These are phyloP conservation scores for Alopecurus myosuroides DNA, from an alignment of 176 grass and related monocot genomes.

Conservation along the genomic window DNA sequence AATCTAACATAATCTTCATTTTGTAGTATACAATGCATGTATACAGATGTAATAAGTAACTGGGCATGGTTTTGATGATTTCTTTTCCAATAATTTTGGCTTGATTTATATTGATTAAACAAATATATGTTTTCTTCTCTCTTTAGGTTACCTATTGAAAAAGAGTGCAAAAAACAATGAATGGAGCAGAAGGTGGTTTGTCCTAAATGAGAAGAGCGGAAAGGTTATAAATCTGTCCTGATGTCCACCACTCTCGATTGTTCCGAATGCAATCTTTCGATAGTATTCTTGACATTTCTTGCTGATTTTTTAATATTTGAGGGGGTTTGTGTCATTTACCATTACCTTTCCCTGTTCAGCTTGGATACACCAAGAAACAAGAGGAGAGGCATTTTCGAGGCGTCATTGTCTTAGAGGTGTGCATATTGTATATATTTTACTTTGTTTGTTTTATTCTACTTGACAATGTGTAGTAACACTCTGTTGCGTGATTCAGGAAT, in stretches of 20 bases:
- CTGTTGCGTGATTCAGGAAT: conserved; percentile 54
- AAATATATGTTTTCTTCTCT: conserved; percentile 3
- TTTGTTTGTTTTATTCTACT: conserved; percentile 12
- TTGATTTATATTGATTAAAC: conserved; percentile 11
- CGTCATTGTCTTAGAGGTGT: conserved; percentile 77
- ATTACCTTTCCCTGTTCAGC: conserved; percentile 39
- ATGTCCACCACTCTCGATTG: neutral
- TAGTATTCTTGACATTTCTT: neutral
- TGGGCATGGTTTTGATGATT: neutral
- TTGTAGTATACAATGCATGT: neutral
- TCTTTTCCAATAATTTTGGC: neutral
- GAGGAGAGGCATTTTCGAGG: conserved; percentile 93
- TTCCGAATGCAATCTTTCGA: conserved; percentile 15
- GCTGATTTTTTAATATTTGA: conserved; percentile 17
- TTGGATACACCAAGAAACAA: conserved; percentile 97
- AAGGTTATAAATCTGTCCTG: conserved; percentile 58
- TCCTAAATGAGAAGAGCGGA: conserved; percentile 92
- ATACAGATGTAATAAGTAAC: conserved; percentile 5
- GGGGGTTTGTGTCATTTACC: conserved; percentile 20
- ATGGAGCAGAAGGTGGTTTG: conserved; percentile 92
- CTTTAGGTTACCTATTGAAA: conserved; percentile 78
- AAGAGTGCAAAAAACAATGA: conserved; percentile 96
- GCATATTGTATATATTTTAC: conserved; percentile 4
- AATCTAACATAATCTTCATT: neutral
- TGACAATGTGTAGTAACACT: neutral